Evolutionary conservation across 2,329 filamentous ascomycete species (phyloP), one percentile per base, ranked within the genome.

Genomic region (Ceratocystis alfenasii): DNA sequence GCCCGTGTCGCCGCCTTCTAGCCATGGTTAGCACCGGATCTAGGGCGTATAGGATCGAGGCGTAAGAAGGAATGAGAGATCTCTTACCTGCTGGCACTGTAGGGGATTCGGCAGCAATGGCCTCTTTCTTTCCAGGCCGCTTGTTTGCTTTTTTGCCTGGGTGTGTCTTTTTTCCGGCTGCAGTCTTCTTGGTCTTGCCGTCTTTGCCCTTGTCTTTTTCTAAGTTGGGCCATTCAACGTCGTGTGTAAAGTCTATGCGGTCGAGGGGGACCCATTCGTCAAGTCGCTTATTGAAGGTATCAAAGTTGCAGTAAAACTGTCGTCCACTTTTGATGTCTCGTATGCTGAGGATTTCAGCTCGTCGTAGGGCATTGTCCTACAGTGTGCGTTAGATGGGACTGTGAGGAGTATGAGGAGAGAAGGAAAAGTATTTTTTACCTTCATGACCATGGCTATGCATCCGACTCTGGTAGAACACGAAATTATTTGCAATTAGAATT

Each of bases 261-360:
- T 84, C 81, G 36, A 88, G 83, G 1, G 88, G 81, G 8, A 99
- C 87, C 94, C 94, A 99, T 79, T 99, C 94, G 78, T 83, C 79
- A 12, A 84, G 76, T 70, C 80, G 81, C 76, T 97, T 97, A 78
- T 97, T 97, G 83, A 96, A 97, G 72, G 95, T 95, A 73, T 96
- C 90, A 74, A 96, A 97, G 75, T 97, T 95, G 72, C 95, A 95
- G 76, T 96, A 96, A 73, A 93, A 96, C 65, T 89, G 88, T 48
- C 90, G 87, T 17, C 88, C 87, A 72, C 90, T 93, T 75, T 95
- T 95, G 25, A 89, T 88, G 68, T 92, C 89, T 73, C 89, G 87
- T 71, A 97, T 95, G 67, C 90, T 94, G n/a, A 99, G 79, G 69
- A 99, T 96, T 75, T 99, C 94, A 71, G 94, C 94, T 77, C 94